Conservation (phyloP, 163 green algal genomes). For the Scenedesmus sp. region DNA sequence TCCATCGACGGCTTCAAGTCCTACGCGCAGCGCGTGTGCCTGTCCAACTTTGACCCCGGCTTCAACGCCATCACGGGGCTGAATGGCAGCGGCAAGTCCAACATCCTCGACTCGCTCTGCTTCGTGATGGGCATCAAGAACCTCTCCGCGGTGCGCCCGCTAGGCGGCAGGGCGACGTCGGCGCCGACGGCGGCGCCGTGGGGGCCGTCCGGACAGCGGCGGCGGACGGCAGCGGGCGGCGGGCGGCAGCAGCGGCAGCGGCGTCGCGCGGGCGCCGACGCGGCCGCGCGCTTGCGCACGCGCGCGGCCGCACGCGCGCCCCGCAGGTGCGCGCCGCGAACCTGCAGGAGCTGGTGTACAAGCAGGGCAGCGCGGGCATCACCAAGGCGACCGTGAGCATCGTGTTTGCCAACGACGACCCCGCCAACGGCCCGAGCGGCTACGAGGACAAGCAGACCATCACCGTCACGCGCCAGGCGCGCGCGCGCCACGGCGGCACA, state of each 20-base stretch:
- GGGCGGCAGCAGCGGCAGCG: too few species aligned
- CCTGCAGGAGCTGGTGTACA: slow-evolving; percentile 99
- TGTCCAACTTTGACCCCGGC: slow-evolving; percentile 90
- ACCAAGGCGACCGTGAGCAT: slow-evolving; percentile 98
- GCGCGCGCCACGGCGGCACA: too few species aligned
- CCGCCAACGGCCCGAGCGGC: slow-evolving; percentile 80
- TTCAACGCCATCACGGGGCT: slow-evolving; percentile 99
- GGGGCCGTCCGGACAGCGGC: too few species aligned
- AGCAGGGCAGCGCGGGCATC: slow-evolving; percentile 97
- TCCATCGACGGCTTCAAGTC: slow-evolving; percentile 99
- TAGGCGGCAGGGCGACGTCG: too few species aligned
- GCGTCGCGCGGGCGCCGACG: background rate
- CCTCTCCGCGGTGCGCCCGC: slow-evolving; percentile 80
- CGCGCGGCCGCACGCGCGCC: too few species aligned
- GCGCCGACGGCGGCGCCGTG: too few species aligned
- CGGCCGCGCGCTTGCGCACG: too few species aligned
- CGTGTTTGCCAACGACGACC: slow-evolving; percentile 95
- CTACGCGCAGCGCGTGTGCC: slow-evolving; percentile 90
- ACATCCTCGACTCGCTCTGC: slow-evolving; percentile 99
- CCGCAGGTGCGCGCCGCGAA: slow-evolving; percentile 89
- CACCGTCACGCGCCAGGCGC: slow-evolving; percentile 90
- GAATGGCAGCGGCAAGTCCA: slow-evolving; percentile 99
- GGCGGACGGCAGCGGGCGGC: too few species aligned
- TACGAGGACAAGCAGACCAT: slow-evolving; percentile 96
- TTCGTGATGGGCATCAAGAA: slow-evolving; percentile 99